Percentiles rank a stretch among this genome's conserved stretches.
These are phyloP conservation scores for Platanthera zijinensis DNA, from an alignment of 106 monocot genomes.

Conservation along the genomic window DNA sequence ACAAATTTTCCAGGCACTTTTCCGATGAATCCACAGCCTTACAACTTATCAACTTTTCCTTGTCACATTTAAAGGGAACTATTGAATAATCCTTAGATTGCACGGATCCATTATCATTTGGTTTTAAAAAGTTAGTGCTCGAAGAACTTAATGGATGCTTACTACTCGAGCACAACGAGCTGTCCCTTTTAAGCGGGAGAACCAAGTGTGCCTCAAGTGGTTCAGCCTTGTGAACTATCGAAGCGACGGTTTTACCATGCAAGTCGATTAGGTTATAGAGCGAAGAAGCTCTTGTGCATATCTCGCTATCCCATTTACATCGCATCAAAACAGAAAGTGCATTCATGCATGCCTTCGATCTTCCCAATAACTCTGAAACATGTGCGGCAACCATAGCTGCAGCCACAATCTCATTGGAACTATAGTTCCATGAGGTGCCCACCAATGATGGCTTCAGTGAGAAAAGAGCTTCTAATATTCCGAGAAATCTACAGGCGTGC, in stretches of 20 bases:
- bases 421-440: conserved; percentile 95
- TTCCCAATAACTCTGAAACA: conserved; percentile 89
- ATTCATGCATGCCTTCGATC: conserved; percentile 90
- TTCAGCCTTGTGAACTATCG: conserved; percentile 82
- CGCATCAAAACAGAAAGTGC: conserved; percentile 77
- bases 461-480: conserved; percentile 92
- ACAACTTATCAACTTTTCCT: conserved; percentile 20
- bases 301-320: conserved; percentile 90
- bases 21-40: conserved; percentile 38
- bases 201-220: conserved; percentile 67
- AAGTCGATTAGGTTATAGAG: conserved; percentile 91
- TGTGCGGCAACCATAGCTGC: conserved; percentile 99
- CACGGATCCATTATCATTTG: conserved; percentile 19
- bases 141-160: conserved; percentile 15
- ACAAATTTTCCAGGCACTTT: conserved; percentile 48
- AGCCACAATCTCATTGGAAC: conserved; percentile 98
- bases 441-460: conserved; percentile 93
- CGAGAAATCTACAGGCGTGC: conserved; percentile 83
- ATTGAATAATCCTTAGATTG: conserved; percentile 19
- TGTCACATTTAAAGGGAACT: conserved; percentile 20
- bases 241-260: conserved; percentile 89
- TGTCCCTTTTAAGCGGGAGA: conserved; percentile 22
- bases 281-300: conserved; percentile 77
- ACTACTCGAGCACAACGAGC: conserved; percentile 12
- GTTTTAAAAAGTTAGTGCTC: conserved; percentile 10